Evolutionary conservation across 2,329 filamentous ascomycete species (phyloP).

Genomic region (Hypoxylon sp.): DNA sequence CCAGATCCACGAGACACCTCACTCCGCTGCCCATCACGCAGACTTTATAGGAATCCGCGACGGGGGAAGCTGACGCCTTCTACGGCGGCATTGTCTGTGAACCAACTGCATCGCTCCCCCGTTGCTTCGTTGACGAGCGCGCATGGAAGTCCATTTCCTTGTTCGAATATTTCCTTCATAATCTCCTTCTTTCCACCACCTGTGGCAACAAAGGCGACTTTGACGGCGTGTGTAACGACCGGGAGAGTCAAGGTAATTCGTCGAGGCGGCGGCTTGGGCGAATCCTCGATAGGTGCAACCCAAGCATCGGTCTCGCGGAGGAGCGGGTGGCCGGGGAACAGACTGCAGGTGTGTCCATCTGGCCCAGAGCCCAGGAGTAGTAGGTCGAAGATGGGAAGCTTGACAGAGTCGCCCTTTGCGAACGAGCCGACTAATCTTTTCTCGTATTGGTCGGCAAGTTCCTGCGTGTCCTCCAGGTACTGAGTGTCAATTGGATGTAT

Average conservation of each 20-base stretch:
- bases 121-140: conserved; percentile 85
- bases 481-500: conserved; percentile 79
- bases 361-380: conserved; percentile 92
- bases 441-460: conserved; percentile 94
- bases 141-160: conserved; percentile 82
- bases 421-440: conserved; percentile 85
- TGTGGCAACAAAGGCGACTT: conserved; percentile 90
- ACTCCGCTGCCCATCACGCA: no score
- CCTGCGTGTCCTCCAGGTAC: conserved; percentile 79
- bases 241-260: conserved; percentile 93
- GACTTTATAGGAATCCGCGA: conserved; percentile 70
- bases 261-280: conserved; percentile 90
- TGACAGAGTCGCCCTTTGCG: conserved; percentile 91
- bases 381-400: conserved; percentile 93
- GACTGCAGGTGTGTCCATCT: conserved; percentile 95
- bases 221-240: conserved; percentile 85
- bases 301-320: conserved; percentile 88
- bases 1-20: no score
- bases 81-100: conserved; percentile 85
- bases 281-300: conserved; percentile 92
- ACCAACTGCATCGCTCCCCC: conserved; percentile 92
- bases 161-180: conserved; percentile 91
- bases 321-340: conserved; percentile 90
- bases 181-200: conserved; percentile 90
- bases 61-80: conserved; percentile 85